Conservation (phyloP, 306 rosid species). For the Pyrus betulifolia region DNA sequence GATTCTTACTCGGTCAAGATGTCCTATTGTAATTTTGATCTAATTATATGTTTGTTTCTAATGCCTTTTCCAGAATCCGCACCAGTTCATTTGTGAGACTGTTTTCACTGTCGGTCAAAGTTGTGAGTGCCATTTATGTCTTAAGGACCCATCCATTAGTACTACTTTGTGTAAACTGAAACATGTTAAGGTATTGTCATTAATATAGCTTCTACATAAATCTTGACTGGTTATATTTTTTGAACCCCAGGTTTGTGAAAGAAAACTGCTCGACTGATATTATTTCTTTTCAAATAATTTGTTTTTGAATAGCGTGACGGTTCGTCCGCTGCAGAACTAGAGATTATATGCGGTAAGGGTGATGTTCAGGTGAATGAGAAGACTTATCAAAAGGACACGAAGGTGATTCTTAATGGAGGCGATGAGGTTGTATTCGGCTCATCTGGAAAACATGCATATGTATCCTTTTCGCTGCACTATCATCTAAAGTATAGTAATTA, state of each 20-base stretch:
- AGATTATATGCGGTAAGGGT: constrained; percentile 68
- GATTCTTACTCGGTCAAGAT: neutral
- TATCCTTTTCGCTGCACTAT: constrained; percentile 57
- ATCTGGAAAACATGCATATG: constrained; percentile 76
- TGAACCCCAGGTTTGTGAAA: neutral
- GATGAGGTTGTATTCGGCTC: constrained; percentile 78
- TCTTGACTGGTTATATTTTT: constrained; percentile 7
- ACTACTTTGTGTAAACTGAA: constrained; percentile 68
- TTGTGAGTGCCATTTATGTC: constrained; percentile 64
- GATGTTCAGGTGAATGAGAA: constrained; percentile 69
- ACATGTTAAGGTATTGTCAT: constrained; percentile 59
- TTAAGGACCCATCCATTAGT: constrained; percentile 65
- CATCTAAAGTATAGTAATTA: neutral
- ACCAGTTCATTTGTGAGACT: constrained; percentile 39
- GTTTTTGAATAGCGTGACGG: constrained; percentile 51
- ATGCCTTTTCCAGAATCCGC: constrained; percentile 68
- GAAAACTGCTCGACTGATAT: neutral
- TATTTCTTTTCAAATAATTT: constrained; percentile 5
- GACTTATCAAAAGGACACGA: constrained; percentile 37
- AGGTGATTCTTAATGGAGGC: constrained; percentile 60
- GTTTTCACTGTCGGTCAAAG: constrained; percentile 77
- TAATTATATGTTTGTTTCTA: constrained; percentile 19
- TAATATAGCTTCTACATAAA: constrained; percentile 1
- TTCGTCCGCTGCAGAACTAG: constrained; percentile 63
- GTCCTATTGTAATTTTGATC: constrained; percentile 13